These are phyloP conservation scores for Acarospora socialis DNA, from an alignment of 2,329 filamentous ascomycete species.

Conservation along the genomic window DNA sequence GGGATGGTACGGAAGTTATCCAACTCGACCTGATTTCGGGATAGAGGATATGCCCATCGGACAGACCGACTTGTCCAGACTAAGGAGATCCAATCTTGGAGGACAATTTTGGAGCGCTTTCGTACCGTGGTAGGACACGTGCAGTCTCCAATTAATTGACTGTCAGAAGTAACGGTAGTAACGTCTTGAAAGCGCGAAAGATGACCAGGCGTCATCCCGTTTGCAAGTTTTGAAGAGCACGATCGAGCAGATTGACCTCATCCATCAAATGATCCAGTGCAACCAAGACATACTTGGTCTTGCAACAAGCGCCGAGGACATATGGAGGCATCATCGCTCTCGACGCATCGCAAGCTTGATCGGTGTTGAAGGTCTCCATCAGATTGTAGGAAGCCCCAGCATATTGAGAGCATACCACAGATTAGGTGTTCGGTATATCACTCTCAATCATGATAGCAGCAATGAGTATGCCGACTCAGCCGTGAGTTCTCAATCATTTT, in stretches of 20 bases:
- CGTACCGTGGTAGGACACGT: no score
- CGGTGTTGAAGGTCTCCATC: constrained; percentile 15
- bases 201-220: not conserved
- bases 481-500: constrained; percentile 7
- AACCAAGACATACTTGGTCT: not conserved
- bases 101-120: not conserved
- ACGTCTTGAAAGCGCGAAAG: not conserved
- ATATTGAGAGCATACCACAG: constrained; percentile 23
- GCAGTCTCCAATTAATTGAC: no score
- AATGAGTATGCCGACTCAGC: constrained; percentile 18
- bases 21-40: not conserved
- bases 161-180: no score
- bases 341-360: not conserved
- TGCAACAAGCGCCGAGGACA: not conserved
- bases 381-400: constrained; percentile 23
- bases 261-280: not conserved
- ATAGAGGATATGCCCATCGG: not conserved
- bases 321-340: not conserved
- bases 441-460: constrained; percentile 24
- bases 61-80: not conserved
- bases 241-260: not conserved
- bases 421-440: constrained; percentile 27
- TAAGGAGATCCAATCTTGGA: not conserved
- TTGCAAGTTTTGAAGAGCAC: not conserved
- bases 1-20: not conserved